These are phyloP conservation scores for Xerocomus spinulosus DNA, from an alignment of 768 basidiomycete genomes.

Conservation along the genomic window DNA sequence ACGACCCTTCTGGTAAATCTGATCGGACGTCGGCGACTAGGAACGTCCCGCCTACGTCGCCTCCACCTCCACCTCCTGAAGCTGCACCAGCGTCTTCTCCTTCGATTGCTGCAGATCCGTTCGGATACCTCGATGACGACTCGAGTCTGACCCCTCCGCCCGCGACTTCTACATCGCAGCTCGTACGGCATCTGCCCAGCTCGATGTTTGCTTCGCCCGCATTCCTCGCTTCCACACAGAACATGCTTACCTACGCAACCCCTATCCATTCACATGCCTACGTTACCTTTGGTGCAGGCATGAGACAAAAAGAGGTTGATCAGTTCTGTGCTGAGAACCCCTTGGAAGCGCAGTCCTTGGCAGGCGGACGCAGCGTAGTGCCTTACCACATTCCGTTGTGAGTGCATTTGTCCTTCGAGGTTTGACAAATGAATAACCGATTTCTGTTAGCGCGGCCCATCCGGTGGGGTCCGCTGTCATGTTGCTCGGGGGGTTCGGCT, in stretches of 20 bases:
- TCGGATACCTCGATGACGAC: slow-evolving; percentile 51
- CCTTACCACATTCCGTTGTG: slow-evolving; percentile 82
- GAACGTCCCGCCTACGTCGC: too few species aligned
- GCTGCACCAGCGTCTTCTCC: slow-evolving; percentile 1
- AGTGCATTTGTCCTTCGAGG: slow-evolving; percentile 25
- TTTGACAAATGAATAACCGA: slow-evolving; percentile 6
- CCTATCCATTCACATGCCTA: slow-evolving; percentile 69
- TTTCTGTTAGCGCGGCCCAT: slow-evolving; percentile 59
- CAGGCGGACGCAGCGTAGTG: slow-evolving; percentile 49
- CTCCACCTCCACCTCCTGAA: slow-evolving; percentile 4
- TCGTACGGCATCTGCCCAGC: slow-evolving; percentile 21
- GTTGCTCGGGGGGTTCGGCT: slow-evolving; percentile 86
- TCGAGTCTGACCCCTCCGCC: slow-evolving; percentile 27
- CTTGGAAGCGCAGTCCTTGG: slow-evolving; percentile 52
- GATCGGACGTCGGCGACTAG: background rate
- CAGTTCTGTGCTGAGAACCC: slow-evolving; percentile 65
- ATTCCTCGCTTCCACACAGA: slow-evolving; percentile 34
- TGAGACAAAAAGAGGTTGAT: slow-evolving; percentile 81
- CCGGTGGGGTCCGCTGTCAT: slow-evolving; percentile 77
- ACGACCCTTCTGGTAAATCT: background rate
- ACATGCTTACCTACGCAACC: slow-evolving; percentile 45
- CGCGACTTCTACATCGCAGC: slow-evolving; percentile 22
- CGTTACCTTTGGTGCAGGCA: slow-evolving; percentile 84
- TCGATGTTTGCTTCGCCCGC: slow-evolving; percentile 33
- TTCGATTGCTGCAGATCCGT: slow-evolving; percentile 44